Conservation (phyloP, 176 grass and related monocot genomes). For the Hordeum vulgare region MorexV3_pseudomolecules_assembly NC_058521.1:529817912-529818411, state of each 20-base stretch:
- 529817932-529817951: not conserved
- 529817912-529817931: not conserved
- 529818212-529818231: not conserved
- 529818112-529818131: not conserved
- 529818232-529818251: not conserved
- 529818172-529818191: not conserved
- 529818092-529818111: not conserved
- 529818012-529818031: not conserved
- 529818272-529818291: not conserved
- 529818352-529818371: no score
- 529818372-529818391: not conserved
- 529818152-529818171: not conserved
- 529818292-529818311: no score
- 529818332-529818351: no score
- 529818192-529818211: conserved; percentile 1
- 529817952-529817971: not conserved
- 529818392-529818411: not conserved
- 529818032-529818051: not conserved
- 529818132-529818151: not conserved
- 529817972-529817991: not conserved
- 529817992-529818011: not conserved
- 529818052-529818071: not conserved
- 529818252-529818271: not conserved
- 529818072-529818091: not conserved
- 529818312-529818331: no score